Conservation (phyloP, 805 yeast species). For the Candida tallmaniae region DNA sequence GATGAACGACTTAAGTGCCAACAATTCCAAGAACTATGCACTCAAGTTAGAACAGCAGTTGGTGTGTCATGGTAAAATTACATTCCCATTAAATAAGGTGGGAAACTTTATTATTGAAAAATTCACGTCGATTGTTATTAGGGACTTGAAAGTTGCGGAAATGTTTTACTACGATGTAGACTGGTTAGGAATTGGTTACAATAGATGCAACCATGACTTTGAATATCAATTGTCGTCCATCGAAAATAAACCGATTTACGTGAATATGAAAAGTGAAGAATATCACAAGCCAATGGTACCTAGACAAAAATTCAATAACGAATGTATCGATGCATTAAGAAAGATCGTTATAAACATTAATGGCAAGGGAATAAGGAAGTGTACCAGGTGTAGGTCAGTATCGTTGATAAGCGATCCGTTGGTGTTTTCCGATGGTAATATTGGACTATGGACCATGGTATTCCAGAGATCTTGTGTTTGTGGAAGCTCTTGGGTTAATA, state of each 20-base stretch:
- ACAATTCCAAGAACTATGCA: constrained; percentile 25
- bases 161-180: constrained; percentile 60
- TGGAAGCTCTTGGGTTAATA: constrained; percentile 69
- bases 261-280: background rate
- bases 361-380: constrained; percentile 23
- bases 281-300: constrained; percentile 11
- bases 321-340: constrained; percentile 34
- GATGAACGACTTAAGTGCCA: constrained; percentile 15
- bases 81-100: constrained; percentile 39
- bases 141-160: constrained; percentile 47
- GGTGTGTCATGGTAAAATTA: constrained; percentile 57
- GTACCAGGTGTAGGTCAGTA: constrained; percentile 39
- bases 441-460: constrained; percentile 54
- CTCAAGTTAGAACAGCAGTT: constrained; percentile 57
- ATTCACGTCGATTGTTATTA: constrained; percentile 38
- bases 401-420: constrained; percentile 39
- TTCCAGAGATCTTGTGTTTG: constrained; percentile 74
- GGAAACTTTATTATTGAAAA: constrained; percentile 43
- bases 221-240: background rate
- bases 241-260: constrained; percentile 1
- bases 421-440: constrained; percentile 27
- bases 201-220: background rate
- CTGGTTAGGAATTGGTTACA: constrained; percentile 51
- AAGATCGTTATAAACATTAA: constrained; percentile 25
- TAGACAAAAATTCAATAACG: constrained; percentile 19